Conservation (phyloP, 768 basidiomycete species). For the Amanita jacksonii region DNA sequence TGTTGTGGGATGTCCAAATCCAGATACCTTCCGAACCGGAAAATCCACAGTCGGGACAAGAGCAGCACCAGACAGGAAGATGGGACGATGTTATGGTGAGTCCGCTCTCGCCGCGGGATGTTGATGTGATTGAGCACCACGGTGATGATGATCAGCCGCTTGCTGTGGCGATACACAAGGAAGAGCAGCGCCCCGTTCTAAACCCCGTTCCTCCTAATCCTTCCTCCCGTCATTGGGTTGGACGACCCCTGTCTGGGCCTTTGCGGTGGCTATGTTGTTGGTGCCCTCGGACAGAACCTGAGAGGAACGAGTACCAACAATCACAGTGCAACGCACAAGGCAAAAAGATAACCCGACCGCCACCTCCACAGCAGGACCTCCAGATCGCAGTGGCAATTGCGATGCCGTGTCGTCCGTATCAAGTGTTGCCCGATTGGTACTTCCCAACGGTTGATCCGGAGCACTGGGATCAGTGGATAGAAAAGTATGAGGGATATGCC, state of each 20-base stretch:
- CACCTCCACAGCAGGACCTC: slow-evolving; percentile 13
- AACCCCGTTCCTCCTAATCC: neutral
- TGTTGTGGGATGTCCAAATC: slow-evolving; percentile 37
- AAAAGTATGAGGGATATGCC: slow-evolving; percentile 8
- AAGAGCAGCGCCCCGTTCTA: neutral
- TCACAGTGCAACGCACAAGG: slow-evolving; percentile 2
- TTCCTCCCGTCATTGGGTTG: neutral
- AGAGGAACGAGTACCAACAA: neutral
- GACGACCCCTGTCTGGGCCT: neutral
- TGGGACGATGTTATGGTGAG: slow-evolving; percentile 38
- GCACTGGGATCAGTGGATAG: neutral
- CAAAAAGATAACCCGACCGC: slow-evolving; percentile 8
- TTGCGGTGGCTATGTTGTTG: slow-evolving; percentile 4
- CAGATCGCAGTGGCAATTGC: slow-evolving; percentile 31
- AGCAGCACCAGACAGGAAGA: slow-evolving; percentile 11
- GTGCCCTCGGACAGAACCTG: neutral
- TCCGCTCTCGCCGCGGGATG: too few relatives aligned
- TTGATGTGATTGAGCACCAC: too few relatives aligned
- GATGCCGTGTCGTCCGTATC: slow-evolving; percentile 26
- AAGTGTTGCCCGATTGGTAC: slow-evolving; percentile 9
- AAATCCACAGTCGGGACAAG: too few relatives aligned
- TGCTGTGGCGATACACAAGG: slow-evolving; percentile 9
- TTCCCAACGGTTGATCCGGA: neutral
- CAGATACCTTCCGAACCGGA: slow-evolving; percentile 7
- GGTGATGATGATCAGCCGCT: too few relatives aligned